Conservation (phyloP, 2,329 filamentous ascomycete species). For the Rhinocladiella similis region DNA sequence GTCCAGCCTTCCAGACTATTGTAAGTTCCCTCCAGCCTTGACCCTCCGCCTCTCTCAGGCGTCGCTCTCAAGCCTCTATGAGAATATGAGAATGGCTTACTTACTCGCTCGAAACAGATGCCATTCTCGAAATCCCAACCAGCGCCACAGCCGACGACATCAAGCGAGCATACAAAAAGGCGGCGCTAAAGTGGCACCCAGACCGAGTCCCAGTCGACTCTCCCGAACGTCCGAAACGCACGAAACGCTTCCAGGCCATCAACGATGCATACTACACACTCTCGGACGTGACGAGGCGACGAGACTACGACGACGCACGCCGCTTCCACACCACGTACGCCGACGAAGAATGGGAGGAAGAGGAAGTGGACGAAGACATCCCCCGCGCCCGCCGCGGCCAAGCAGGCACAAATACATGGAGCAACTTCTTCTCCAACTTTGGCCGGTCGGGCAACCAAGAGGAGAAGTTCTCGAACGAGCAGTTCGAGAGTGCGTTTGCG, state of each 20-base stretch:
- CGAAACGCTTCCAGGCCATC: constrained; percentile 84
- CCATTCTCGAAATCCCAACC: constrained; percentile 68
- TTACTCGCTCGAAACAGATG: constrained; percentile 8
- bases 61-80: too few relatives aligned
- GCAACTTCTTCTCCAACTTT: constrained; percentile 59
- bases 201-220: constrained; percentile 84
- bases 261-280: constrained; percentile 94
- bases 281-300: constrained; percentile 72
- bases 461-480: constrained; percentile 66
- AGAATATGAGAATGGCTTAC: not conserved
- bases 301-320: constrained; percentile 80
- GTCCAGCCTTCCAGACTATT: constrained; percentile 29
- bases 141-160: constrained; percentile 80
- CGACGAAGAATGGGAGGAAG: constrained; percentile 43
- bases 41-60: too few relatives aligned
- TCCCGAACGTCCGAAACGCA: constrained; percentile 77
- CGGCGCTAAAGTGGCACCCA: constrained; percentile 88
- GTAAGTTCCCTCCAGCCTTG: constrained; percentile 11
- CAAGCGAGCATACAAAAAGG: constrained; percentile 91
- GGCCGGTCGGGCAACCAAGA: constrained; percentile 45
- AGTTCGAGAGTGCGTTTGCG: constrained; percentile 87
- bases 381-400: constrained; percentile 26
- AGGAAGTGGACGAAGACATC: constrained; percentile 41
- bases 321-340: constrained; percentile 52
- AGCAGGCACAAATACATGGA: constrained; percentile 71